Percentiles rank a stretch among this genome's conserved stretches.
These are phyloP conservation scores for Aspergillus sparsus DNA, from an alignment of 495 filamentous ascomycete genomes.

Conservation along the genomic window DNA sequence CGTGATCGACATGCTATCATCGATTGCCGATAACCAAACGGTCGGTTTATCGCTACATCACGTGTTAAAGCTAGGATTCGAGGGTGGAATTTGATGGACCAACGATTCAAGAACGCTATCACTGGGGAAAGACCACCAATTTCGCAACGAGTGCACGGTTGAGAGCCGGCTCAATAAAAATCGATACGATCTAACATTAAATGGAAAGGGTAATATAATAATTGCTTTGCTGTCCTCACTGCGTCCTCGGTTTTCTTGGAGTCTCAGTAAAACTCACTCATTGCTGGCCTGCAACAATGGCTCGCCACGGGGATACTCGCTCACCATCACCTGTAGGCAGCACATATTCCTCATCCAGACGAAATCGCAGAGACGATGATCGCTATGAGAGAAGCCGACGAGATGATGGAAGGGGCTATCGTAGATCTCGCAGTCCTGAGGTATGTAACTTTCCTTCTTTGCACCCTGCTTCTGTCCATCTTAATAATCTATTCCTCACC, in stretches of 20 bases:
- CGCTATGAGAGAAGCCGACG: constrained; percentile 65
- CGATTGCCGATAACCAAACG: constrained; percentile 21
- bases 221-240: constrained; percentile 21
- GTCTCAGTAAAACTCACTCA: constrained; percentile 64
- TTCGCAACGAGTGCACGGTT: constrained; percentile 16
- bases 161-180: constrained; percentile 2
- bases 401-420: constrained; percentile 60
- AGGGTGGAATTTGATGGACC: constrained; percentile 7
- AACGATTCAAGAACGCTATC: background rate
- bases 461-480: constrained; percentile 8
- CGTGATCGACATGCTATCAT: constrained; percentile 16
- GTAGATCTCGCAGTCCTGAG: constrained; percentile 73
- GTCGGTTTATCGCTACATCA: constrained; percentile 9
- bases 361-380: constrained; percentile 73
- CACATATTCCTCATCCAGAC: constrained; percentile 73
- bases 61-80: constrained; percentile 1
- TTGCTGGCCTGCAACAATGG: constrained; percentile 72
- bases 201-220: constrained; percentile 28
- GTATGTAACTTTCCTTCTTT: constrained; percentile 47
- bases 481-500: constrained; percentile 31
- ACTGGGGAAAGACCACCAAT: background rate
- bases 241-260: constrained; percentile 38
- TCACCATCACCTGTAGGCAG: constrained; percentile 96
- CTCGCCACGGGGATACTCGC: constrained; percentile 89
- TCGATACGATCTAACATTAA: constrained; percentile 9